A percentile compares a stretch with the other conserved stretches of the same genome.
Evolutionary conservation across 2,329 filamentous ascomycete genomes (phyloP).

Genomic region (Sphaerulina vaccinii): DNA sequence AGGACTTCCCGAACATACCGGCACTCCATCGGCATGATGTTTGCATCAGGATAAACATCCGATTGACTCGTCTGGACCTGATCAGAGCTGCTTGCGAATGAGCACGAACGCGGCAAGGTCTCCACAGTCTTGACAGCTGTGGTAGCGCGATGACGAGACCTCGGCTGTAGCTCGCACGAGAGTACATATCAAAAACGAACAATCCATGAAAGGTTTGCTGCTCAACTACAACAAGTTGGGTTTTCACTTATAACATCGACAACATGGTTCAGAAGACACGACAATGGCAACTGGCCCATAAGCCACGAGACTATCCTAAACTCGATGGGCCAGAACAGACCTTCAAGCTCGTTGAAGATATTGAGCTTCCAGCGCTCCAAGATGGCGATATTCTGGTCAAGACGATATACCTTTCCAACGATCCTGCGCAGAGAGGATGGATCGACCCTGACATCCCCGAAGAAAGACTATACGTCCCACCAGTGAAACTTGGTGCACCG

Average conservation of each 20-base stretch:
- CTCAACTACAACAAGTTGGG: too few species aligned
- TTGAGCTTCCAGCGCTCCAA: constrained; percentile 27
- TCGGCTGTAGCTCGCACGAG: constrained; percentile 12
- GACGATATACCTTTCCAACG: constrained; percentile 51
- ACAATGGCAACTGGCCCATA: constrained; percentile 47
- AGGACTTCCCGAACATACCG: neutral
- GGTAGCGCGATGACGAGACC: constrained; percentile 1
- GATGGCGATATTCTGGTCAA: constrained; percentile 49
- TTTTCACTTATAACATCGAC: neutral
- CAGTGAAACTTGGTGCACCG: constrained; percentile 43
- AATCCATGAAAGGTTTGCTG: neutral
- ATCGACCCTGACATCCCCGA: constrained; percentile 38
- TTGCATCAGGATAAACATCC: neutral
- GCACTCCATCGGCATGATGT: neutral
- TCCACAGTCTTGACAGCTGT: constrained; percentile 6
- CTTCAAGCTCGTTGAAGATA: constrained; percentile 41
- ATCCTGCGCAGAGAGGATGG: constrained; percentile 55
- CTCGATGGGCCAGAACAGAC: constrained; percentile 42
- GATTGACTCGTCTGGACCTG: neutral
- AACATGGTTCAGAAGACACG: constrained; percentile 56
- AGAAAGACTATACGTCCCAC: constrained; percentile 48
- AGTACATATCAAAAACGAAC: constrained; percentile 4
- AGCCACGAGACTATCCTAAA: constrained; percentile 40
- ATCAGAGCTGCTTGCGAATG: neutral
- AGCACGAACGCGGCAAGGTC: neutral